Evolutionary conservation across 2,329 filamentous ascomycete genomes (phyloP).

Genomic region (Pseudogymnoascus sp.): DNA sequence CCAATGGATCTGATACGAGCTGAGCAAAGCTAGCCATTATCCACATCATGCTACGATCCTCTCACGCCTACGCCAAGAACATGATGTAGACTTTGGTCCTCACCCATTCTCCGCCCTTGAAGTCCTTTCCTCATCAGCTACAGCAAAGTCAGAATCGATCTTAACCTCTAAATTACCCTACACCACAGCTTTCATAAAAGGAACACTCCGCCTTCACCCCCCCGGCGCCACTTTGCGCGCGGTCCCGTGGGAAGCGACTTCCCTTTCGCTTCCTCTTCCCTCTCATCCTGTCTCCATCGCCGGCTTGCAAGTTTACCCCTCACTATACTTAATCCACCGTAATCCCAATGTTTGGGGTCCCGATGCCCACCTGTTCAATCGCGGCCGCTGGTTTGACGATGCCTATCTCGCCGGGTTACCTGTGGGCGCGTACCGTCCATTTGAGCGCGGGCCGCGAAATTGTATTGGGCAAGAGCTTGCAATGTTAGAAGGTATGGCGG

Average conservation of each 20-base stretch:
- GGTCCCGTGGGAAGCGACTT: background rate
- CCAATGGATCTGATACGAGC: background rate
- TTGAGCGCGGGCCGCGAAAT: conserved; percentile 46
- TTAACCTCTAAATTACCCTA: conserved; percentile 19
- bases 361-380: conserved; percentile 29
- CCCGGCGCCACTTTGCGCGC: conserved; percentile 12
- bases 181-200: conserved; percentile 21
- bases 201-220: conserved; percentile 20
- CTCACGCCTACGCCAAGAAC: conserved; percentile 17
- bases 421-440: conserved; percentile 44
- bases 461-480: conserved; percentile 52
- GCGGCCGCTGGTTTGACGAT: conserved; percentile 12
- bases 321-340: conserved; percentile 14
- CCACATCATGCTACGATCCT: conserved; percentile 14
- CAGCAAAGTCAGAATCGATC: conserved; percentile 11
- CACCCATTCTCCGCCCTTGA: conserved; percentile 11
- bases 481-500: conserved; percentile 40
- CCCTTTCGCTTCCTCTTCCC: background rate
- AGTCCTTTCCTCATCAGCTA: background rate
- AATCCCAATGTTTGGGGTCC: conserved; percentile 22
- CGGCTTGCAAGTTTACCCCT: background rate
- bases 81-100: conserved; percentile 20
- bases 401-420: background rate
- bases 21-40: background rate
- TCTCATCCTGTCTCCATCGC: background rate